Conservation (phyloP, 2,329 filamentous ascomycete genomes). For the Colletotrichum lupini region DNA sequence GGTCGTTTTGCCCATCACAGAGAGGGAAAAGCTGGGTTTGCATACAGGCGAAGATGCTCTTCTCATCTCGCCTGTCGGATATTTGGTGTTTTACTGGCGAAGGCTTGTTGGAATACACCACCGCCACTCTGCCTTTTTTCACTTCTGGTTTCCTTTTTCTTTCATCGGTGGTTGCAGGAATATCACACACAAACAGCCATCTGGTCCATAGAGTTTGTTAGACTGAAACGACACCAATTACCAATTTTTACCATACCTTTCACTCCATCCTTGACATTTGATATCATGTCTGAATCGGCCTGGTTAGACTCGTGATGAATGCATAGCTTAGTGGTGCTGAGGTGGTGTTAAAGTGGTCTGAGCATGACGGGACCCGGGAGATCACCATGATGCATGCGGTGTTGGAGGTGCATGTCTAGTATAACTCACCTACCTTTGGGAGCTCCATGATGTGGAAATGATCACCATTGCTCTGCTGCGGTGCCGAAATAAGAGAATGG, state of each 20-base stretch:
- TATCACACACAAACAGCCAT: constrained; percentile 11
- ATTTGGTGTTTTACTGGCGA: constrained; percentile 5
- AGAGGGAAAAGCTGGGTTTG: constrained; percentile 5
- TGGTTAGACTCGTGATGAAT: neutral
- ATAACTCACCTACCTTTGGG: neutral
- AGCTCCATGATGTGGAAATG: neutral
- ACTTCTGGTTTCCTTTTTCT: neutral
- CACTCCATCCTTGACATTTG: too few relatives aligned
- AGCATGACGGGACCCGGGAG: constrained; percentile 4
- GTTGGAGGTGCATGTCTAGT: neutral
- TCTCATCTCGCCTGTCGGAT: constrained; percentile 22
- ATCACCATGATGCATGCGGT: constrained; percentile 19
- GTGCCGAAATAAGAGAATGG: neutral
- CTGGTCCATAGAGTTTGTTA: constrained; percentile 16
- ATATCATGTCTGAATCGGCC: neutral
- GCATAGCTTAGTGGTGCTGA: neutral
- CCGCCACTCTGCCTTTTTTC: neutral
- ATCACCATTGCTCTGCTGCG: neutral
- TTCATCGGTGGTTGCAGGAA: constrained; percentile 19
- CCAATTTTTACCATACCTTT: neutral
- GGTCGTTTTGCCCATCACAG: neutral
- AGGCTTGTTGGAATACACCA: neutral
- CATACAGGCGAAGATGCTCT: constrained; percentile 12
- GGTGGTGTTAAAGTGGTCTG: neutral
- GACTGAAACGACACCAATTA: constrained; percentile 28